phyloP scores from a whole-genome alignment of 2,329 filamentous ascomycete species.

The Atkinsonella texensis region DNA sequence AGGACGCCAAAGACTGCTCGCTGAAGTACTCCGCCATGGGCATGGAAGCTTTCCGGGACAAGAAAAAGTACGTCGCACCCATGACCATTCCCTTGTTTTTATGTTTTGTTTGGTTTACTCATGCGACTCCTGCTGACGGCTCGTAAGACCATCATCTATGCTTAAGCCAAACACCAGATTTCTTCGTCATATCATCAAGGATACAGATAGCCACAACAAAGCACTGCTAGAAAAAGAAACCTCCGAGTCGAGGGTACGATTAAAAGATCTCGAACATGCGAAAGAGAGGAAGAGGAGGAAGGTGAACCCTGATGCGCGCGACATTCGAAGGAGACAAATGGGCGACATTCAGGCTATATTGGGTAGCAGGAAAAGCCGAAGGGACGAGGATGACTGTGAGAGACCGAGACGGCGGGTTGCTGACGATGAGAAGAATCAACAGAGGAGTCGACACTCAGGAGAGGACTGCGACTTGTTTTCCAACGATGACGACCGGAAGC shows the following conservation, averaged over 20 bases:
- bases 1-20: slow-evolving; percentile 65
- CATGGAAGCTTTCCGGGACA: slow-evolving; percentile 40
- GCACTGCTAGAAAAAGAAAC: slow-evolving; percentile 75
- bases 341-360: slow-evolving; percentile 49
- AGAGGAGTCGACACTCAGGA: not conserved
- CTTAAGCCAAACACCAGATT: slow-evolving; percentile 91
- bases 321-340: slow-evolving; percentile 46
- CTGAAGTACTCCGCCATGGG: slow-evolving; percentile 65
- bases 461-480: not conserved
- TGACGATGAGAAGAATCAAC: slow-evolving; percentile 10
- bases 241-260: slow-evolving; percentile 60
- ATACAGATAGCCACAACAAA: slow-evolving; percentile 81
- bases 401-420: slow-evolving; percentile 6
- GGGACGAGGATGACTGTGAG: slow-evolving; percentile 4
- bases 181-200: slow-evolving; percentile 73
- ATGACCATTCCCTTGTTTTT: too few relatives aligned
- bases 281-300: slow-evolving; percentile 32
- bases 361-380: slow-evolving; percentile 27
- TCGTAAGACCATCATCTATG: slow-evolving; percentile 46
- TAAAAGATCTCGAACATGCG: slow-evolving; percentile 46
- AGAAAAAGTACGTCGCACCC: slow-evolving; percentile 33
- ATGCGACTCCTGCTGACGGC: not conserved
- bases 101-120: not conserved
- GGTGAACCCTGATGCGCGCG: slow-evolving; percentile 32
- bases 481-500: slow-evolving; percentile 3